These are phyloP conservation scores for Phyllosticta ampelicida DNA, from an alignment of 2,329 filamentous ascomycete species.

Conservation along the genomic window DNA sequence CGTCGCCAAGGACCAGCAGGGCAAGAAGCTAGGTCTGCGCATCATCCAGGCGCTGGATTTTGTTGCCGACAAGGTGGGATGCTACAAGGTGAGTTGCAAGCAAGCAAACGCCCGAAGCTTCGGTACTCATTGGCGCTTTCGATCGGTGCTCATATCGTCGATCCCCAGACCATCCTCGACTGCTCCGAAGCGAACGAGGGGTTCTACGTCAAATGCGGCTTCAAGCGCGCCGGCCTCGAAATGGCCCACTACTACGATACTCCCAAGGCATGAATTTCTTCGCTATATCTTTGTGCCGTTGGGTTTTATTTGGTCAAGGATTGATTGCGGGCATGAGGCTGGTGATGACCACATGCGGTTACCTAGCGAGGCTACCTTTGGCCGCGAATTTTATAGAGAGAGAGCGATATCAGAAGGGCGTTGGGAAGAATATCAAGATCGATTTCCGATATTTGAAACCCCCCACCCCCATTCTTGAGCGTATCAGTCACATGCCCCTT, in stretches of 20 bases:
- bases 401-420: background rate
- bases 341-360: background rate
- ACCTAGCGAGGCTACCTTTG: background rate
- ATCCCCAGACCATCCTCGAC: constrained; percentile 69
- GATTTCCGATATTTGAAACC: background rate
- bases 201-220: constrained; percentile 97
- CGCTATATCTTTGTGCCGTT: background rate
- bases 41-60: constrained; percentile 90
- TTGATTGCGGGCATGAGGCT: background rate
- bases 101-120: no score
- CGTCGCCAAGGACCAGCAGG: constrained; percentile 88
- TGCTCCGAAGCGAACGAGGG: constrained; percentile 94
- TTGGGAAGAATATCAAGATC: background rate
- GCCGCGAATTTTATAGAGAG: background rate
- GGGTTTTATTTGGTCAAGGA: background rate
- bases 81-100: constrained; percentile 68
- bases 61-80: constrained; percentile 78
- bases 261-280: background rate
- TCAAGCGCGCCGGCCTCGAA: constrained; percentile 80
- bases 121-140: background rate
- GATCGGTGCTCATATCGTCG: background rate
- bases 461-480: background rate
- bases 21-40: constrained; percentile 86
- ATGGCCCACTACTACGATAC: constrained; percentile 83
- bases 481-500: background rate